phyloP scores from a whole-genome alignment of 768 basidiomycete genomes.

The Daedalea quercina region DNA sequence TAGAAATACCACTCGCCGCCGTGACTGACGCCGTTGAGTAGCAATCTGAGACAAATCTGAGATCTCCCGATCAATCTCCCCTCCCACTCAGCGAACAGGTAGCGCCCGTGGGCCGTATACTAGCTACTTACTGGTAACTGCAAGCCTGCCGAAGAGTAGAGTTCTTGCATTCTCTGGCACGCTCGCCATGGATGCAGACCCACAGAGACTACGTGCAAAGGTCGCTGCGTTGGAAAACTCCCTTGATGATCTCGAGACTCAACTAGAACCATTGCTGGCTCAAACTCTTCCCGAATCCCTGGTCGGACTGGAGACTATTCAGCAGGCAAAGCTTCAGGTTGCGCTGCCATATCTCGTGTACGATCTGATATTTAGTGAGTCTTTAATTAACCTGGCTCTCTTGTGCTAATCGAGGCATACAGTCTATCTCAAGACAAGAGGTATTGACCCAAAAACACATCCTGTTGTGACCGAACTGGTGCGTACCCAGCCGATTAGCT shows the following conservation, averaged over 20 bases:
- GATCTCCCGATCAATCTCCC: too few relatives aligned
- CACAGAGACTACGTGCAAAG: slow-evolving; percentile 28
- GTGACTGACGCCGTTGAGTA: too few relatives aligned
- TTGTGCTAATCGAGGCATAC: neutral
- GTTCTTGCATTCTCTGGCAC: neutral
- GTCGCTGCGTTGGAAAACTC: slow-evolving; percentile 47
- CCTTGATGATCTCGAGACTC: slow-evolving; percentile 62
- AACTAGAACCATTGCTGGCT: slow-evolving; percentile 60
- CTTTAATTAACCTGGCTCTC: neutral
- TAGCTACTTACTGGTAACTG: too few relatives aligned
- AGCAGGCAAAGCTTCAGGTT: slow-evolving; percentile 79
- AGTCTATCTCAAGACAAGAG: slow-evolving; percentile 81
- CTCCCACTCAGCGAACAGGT: too few relatives aligned
- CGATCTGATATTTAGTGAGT: slow-evolving; percentile 79
- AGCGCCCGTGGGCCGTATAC: too few relatives aligned
- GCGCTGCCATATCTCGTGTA: slow-evolving; percentile 78
- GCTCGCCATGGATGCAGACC: slow-evolving; percentile 28
- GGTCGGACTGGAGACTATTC: slow-evolving; percentile 58
- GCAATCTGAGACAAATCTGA: too few relatives aligned
- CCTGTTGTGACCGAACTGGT: slow-evolving; percentile 71
- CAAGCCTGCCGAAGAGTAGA: neutral
- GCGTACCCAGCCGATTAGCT: slow-evolving; percentile 11
- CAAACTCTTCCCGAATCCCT: slow-evolving; percentile 64
- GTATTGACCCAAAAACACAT: slow-evolving; percentile 75
- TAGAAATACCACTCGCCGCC: too few relatives aligned